Base-by-base conservation (phyloP, 495 filamentous ascomycete species). In the Penicillium lagena region DNA sequence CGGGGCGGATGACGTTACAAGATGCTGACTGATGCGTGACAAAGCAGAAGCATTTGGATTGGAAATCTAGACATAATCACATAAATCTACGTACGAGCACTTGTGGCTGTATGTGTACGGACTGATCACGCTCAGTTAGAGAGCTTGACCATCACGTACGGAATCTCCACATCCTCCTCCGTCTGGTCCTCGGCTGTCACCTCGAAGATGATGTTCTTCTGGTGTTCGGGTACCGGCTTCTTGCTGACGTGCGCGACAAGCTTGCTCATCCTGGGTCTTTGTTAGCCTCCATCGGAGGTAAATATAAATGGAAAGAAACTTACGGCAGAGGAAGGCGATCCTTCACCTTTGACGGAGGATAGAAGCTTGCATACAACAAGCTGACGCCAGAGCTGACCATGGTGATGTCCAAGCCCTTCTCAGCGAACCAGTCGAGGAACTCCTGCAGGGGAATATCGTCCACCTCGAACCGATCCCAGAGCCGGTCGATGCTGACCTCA, bases 331-430 rank as follows among this genome's bases (percentile, higher is more conserved):
- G 74, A 51, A 85, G 63, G 44, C 85, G 76, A 62, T 96, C 94
- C 77, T 91, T 94, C 35, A 86, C 66, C 73, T 97, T 99, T 7
- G 77, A 75, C 1, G 81, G 76, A n/a, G 86, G 83, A 67, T 93
- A 96, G 79, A 97, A 99, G 63, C 81, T 84, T 40, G 91, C 91
- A 61, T 95, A 99, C n/a, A 99, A 74, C 53, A 99, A 67, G 62
- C 89, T 96, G 42, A 97, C 93, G 2, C 91, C 94, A 10, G 88
- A 96, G 75, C 88, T 95, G 44, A 99, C 71, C 94, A 97, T 97
- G 37, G 79, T 85, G 48, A 96, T 85, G 34, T 77, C 74, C 45
- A 99, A 70, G 7, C 94, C 94, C 54, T 85, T 82, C 44, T 78
- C 69, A 48, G 83, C 71, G 60, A 99, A 96, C 54, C 87, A 64